A percentile compares a stretch with the other conserved stretches of the same genome.
These are phyloP conservation scores for Collariella sp. DNA, from an alignment of 495 filamentous ascomycete genomes.

Conservation along the genomic window DNA sequence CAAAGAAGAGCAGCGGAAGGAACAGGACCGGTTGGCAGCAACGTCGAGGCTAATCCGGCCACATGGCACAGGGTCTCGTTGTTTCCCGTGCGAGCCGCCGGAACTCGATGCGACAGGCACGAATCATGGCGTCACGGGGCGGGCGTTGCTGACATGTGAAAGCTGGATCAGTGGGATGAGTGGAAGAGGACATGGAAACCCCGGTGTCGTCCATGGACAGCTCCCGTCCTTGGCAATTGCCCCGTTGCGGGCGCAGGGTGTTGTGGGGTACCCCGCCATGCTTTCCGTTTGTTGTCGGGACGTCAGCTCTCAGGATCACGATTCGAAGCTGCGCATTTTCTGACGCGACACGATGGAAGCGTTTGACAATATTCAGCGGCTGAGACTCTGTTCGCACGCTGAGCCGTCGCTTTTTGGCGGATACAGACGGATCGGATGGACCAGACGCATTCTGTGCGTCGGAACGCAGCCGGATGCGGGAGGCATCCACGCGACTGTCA, in stretches of 20 bases:
- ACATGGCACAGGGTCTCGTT: slow-evolving; percentile 1
- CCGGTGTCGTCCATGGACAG: neutral
- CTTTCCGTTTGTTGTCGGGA: neutral
- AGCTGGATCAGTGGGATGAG: neutral
- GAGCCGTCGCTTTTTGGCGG: neutral
- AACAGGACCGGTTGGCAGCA: neutral
- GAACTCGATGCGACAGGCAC: slow-evolving; percentile 6
- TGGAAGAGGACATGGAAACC: neutral
- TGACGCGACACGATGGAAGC: neutral
- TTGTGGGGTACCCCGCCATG: neutral
- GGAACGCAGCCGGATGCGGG: neutral
- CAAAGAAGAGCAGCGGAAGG: neutral
- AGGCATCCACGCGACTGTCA: neutral
- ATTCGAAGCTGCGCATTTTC: too few relatives aligned
- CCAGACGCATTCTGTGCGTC: neutral
- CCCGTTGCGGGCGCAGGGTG: neutral
- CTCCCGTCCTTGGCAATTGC: neutral
- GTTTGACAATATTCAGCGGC: neutral
- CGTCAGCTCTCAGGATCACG: too few relatives aligned
- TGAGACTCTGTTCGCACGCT: neutral
- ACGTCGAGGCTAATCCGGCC: slow-evolving; percentile 3
- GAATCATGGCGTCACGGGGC: slow-evolving; percentile 20
- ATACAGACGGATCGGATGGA: neutral
- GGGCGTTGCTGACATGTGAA: slow-evolving; percentile 13
- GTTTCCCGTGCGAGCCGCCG: neutral